Evolutionary conservation across 805 yeast species (phyloP), one percentile per base, ranked within the genome.

Genomic region (Candida palmyrensis): DNA sequence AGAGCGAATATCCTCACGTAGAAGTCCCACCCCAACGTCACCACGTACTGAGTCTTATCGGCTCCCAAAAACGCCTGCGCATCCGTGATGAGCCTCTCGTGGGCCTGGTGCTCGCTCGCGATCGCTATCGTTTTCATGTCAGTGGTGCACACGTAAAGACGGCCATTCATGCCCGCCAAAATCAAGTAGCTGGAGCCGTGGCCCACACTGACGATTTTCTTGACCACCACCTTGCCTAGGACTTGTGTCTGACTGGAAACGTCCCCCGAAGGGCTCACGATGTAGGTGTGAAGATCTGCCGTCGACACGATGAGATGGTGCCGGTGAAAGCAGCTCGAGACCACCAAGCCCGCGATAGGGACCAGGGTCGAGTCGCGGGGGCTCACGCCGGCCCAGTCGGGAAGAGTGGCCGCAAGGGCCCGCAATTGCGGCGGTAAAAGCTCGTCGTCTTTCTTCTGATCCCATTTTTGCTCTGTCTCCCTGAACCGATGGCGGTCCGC

Each of bases 11-110:
- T 48, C 30, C 57, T 64, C 2, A 79, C 34, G 15, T 47, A 49
- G 33, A 62, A 55, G 52, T 82, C 89, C 71, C 80, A 71, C 3
- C 88, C 86, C 40, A 75, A 57, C 1, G 83, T 70, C 8, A 71
- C 60, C 14, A 80, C 43, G 41, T 62, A 68, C 13, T 61, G 59
- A 4, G 47, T 35, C 1, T 35, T 49, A 1, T 42, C 41, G 25
- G 37, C 36, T 3, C 49, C 40, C 20, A 55, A 23, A 18, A 24
- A 24, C 3, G 16, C 27, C 37, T 59, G 61, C 18, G 66, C 60
- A 33, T 66, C 71, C 1, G 65, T 54, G 14, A 71, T 49, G 20
- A 63, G 50, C 28, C 63, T 51, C 16, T 45, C 40, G 35, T 66
- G 70, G 10, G 59, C 56, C 35, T 62, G 62, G 3, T 43, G 8